phyloP scores from a whole-genome alignment of 768 basidiomycete genomes.

The Kwoniella sp. region DNA sequence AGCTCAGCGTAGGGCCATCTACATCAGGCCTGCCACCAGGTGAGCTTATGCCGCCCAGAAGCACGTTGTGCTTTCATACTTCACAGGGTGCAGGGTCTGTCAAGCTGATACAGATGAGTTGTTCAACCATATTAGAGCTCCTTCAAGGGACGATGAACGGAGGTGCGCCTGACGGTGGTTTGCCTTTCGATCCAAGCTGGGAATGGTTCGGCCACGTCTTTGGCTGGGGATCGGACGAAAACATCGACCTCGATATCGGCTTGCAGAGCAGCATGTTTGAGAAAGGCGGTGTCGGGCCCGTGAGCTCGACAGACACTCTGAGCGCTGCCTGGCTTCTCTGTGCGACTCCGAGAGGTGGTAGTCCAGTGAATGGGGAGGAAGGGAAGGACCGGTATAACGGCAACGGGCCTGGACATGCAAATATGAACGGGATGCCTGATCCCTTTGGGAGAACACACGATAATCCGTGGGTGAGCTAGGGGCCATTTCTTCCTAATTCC shows the following conservation, averaged over 20 bases:
- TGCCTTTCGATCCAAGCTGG: constrained; percentile 34
- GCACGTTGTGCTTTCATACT: too few species aligned
- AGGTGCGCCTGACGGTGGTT: background rate
- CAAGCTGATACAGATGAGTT: too few species aligned
- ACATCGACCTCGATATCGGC: constrained; percentile 44
- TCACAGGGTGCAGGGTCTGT: too few species aligned
- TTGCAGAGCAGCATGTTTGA: constrained; percentile 38
- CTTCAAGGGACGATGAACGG: background rate
- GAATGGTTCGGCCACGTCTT: constrained; percentile 42
- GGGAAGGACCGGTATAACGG: constrained; percentile 1
- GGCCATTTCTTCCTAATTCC: background rate
- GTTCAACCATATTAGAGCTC: too few species aligned
- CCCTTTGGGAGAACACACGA: constrained; percentile 43
- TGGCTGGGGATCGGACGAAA: constrained; percentile 43
- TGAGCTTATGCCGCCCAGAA: too few species aligned
- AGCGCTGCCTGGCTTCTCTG: constrained; percentile 45
- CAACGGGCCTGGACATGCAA: background rate
- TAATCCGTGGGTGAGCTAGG: constrained; percentile 40
- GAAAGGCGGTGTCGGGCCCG: constrained; percentile 31
- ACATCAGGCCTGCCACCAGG: constrained; percentile 5
- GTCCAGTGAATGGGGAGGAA: constrained; percentile 34
- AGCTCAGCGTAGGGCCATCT: constrained; percentile 22
- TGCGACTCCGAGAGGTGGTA: constrained; percentile 35
- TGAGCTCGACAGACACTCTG: constrained; percentile 43
- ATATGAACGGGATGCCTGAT: constrained; percentile 22